Conservation (phyloP, 2,329 filamentous ascomycete species). For the Waltergamsia citrina region DNA sequence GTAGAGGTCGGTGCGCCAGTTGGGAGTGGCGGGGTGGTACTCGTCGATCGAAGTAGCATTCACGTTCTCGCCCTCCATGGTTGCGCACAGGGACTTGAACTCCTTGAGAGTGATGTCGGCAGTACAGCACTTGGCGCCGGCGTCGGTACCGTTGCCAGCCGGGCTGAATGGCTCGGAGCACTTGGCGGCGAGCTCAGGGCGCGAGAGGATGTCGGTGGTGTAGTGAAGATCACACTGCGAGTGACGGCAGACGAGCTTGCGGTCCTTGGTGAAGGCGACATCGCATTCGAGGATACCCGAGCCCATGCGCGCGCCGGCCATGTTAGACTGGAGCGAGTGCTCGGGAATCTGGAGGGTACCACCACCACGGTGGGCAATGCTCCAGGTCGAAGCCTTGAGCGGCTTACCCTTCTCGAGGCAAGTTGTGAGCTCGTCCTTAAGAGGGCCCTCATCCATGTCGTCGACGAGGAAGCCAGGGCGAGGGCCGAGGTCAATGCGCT, state of each 20-base stretch:
- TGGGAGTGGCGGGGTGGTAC: slow-evolving; percentile 48
- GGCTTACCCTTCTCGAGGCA: slow-evolving; percentile 47
- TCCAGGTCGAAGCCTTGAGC: slow-evolving; percentile 42
- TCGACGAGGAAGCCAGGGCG: slow-evolving; percentile 56
- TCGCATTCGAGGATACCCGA: slow-evolving; percentile 60
- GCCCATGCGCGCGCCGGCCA: slow-evolving; percentile 58
- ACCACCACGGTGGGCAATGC: slow-evolving; percentile 53
- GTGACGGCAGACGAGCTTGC: slow-evolving; percentile 56
- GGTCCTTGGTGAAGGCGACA: slow-evolving; percentile 56
- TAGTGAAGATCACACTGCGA: slow-evolving; percentile 59
- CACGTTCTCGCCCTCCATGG: slow-evolving; percentile 57
- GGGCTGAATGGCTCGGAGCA: slow-evolving; percentile 54
- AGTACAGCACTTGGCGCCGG: slow-evolving; percentile 60
- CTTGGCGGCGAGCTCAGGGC: slow-evolving; percentile 53
- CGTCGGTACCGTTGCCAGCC: slow-evolving; percentile 35
- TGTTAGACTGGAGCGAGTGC: slow-evolving; percentile 48
- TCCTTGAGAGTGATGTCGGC: slow-evolving; percentile 60
- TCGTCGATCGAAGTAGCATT: slow-evolving; percentile 46
- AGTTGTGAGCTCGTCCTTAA: slow-evolving; percentile 49
- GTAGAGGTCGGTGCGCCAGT: slow-evolving; percentile 58
- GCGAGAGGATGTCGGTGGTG: slow-evolving; percentile 56
- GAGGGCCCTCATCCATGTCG: slow-evolving; percentile 48
- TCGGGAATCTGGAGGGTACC: slow-evolving; percentile 56
- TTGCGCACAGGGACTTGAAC: slow-evolving; percentile 58
- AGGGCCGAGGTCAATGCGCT: slow-evolving; percentile 48